These are phyloP conservation scores for Cladorrhinum sp. DNA, from an alignment of 2,329 filamentous ascomycete species.

Conservation along the genomic window DNA sequence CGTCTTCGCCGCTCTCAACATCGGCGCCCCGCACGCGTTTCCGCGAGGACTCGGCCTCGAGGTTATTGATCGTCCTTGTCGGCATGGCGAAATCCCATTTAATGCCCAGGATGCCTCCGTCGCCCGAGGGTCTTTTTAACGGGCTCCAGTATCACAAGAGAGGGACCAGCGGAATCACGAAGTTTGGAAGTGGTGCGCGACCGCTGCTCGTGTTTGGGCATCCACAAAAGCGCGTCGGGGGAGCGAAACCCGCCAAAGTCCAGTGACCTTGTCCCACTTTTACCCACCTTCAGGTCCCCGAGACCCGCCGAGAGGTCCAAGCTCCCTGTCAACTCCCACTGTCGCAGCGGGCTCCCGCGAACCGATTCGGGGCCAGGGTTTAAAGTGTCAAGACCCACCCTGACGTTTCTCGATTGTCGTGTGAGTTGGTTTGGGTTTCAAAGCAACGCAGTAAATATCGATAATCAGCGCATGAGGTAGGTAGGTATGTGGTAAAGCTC, in stretches of 20 bases:
- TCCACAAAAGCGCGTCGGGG: background rate
- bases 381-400: background rate
- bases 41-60: slow-evolving; percentile 26
- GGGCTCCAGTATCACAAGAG: background rate
- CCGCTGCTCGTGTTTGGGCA: background rate
- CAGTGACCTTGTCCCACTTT: slow-evolving; percentile 1
- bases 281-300: background rate
- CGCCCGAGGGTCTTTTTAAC: background rate
- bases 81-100: slow-evolving; percentile 28
- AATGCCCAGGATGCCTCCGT: background rate
- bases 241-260: slow-evolving; percentile 3
- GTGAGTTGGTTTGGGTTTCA: background rate
- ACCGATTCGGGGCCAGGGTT: background rate
- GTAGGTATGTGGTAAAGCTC: background rate
- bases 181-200: background rate
- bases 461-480: background rate
- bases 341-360: slow-evolving; percentile 1
- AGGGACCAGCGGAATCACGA: background rate
- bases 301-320: background rate
- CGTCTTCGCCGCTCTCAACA: slow-evolving; percentile 33
- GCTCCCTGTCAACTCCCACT: slow-evolving; percentile 8
- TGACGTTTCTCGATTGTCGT: background rate
- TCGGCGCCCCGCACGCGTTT: slow-evolving; percentile 45
- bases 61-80: slow-evolving; percentile 27
- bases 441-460: background rate